These are phyloP conservation scores for Haematococcus lacustris DNA, from an alignment of 139 green algal genomes.

Conservation along the genomic window DNA sequence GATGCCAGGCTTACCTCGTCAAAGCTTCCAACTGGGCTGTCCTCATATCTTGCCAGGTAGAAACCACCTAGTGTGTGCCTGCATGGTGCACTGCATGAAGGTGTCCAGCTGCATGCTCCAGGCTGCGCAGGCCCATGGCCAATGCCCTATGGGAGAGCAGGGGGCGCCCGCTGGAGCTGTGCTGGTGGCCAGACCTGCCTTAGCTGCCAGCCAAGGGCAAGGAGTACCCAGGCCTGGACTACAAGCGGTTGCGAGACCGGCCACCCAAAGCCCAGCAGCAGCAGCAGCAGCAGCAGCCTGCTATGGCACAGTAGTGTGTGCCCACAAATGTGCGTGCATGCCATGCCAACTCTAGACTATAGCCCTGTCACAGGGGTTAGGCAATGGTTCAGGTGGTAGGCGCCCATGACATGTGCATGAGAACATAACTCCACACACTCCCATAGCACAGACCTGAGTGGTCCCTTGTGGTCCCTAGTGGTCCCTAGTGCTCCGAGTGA, in stretches of 20 bases:
- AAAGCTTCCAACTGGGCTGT: slow-evolving; percentile 81
- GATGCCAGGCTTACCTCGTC: slow-evolving; percentile 84
- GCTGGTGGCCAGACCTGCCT: background rate
- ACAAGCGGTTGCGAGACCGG: background rate
- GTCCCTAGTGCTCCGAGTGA: background rate
- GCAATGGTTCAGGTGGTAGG: too few species aligned
- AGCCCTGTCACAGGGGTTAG: too few species aligned
- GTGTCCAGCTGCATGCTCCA: background rate
- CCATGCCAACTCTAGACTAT: too few species aligned
- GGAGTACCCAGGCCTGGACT: background rate
- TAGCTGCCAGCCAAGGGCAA: background rate
- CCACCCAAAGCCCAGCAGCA: background rate
- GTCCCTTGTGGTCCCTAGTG: too few species aligned
- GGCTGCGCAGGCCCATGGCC: background rate
- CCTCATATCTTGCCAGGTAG: slow-evolving; percentile 85
- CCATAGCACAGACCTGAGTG: too few species aligned
- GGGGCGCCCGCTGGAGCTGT: background rate
- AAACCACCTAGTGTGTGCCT: slow-evolving; percentile 88
- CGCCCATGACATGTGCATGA: too few species aligned
- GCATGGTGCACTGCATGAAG: background rate
- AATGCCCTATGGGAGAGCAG: background rate
- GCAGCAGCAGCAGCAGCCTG: background rate
- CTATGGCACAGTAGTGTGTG: too few species aligned
- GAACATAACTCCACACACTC: too few species aligned
- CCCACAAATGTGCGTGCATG: too few species aligned